Conservation (phyloP, 2,329 filamentous ascomycete genomes). For the Beauveria sp. region DNA sequence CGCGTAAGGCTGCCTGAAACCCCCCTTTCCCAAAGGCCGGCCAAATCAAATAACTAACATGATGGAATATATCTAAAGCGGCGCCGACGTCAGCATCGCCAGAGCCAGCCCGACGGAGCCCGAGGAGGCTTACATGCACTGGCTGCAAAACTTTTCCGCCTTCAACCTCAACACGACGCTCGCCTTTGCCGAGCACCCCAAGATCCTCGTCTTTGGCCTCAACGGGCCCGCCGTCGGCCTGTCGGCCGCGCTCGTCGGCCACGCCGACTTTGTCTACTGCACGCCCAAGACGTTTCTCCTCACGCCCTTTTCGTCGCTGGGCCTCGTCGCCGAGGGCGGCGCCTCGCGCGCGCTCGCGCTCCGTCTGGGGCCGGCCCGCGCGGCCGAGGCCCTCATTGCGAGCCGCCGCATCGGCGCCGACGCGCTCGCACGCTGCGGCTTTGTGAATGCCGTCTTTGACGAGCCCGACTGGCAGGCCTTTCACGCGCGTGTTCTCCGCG, state of each 20-base stretch:
- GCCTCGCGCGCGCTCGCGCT: conserved; percentile 72
- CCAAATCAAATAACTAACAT: neutral
- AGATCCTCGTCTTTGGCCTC: conserved; percentile 83
- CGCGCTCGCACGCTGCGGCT: conserved; percentile 70
- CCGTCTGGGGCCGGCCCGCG: conserved; percentile 70
- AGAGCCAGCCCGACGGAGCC: conserved; percentile 32
- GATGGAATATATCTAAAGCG: conserved; percentile 38
- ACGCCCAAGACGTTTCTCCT: conserved; percentile 76
- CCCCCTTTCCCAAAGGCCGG: neutral
- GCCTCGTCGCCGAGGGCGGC: conserved; percentile 83
- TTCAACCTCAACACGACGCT: conserved; percentile 87
- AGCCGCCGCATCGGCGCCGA: conserved; percentile 66
- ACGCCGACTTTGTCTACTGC: conserved; percentile 89
- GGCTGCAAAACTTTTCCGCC: conserved; percentile 65
- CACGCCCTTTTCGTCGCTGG: conserved; percentile 84
- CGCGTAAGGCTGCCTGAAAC: conserved; percentile 50
- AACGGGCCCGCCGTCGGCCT: conserved; percentile 90
- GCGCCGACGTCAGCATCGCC: conserved; percentile 65
- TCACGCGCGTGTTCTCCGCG: conserved; percentile 59
- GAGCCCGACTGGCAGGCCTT: conserved; percentile 63
- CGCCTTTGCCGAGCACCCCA: conserved; percentile 87
- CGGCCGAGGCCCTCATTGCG: conserved; percentile 91
- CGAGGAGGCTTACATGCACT: conserved; percentile 39
- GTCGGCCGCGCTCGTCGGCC: conserved; percentile 72
- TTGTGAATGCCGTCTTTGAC: conserved; percentile 76